Percentiles rank a stretch among this genome's conserved stretches.
Evolutionary conservation across 345 rosid species (phyloP).

Genomic region (Boechera divaricarpa): DNA sequence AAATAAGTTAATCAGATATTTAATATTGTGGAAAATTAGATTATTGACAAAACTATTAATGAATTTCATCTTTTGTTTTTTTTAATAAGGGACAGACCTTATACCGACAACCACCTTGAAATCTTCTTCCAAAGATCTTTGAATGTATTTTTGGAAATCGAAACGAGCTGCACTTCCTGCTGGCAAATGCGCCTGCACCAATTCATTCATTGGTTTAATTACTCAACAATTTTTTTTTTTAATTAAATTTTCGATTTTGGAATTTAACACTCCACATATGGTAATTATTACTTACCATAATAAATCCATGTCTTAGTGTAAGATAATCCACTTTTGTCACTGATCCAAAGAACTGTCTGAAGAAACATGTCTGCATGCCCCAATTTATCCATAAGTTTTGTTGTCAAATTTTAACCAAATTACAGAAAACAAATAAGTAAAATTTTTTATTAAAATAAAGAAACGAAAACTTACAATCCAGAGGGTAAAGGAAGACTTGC

Average conservation of each 20-base stretch:
- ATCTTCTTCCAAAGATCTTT: slow-evolving; percentile 86
- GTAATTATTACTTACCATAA: slow-evolving; percentile 53
- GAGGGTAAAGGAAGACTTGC: slow-evolving; percentile 62
- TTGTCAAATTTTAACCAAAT: background rate
- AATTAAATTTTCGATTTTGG: no score
- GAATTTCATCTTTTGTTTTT: no score
- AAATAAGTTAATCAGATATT: slow-evolving; percentile 3
- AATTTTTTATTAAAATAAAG: background rate
- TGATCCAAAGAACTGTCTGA: slow-evolving; percentile 89
- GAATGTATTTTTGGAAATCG: slow-evolving; percentile 82
- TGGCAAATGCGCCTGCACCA: slow-evolving; percentile 85
- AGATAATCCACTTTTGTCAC: slow-evolving; percentile 88
- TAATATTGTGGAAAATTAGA: background rate
- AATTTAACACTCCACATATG: background rate
- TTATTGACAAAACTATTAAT: slow-evolving; percentile 5
- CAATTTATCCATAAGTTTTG: slow-evolving; percentile 10
- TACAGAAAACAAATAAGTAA: background rate
- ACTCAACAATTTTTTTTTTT: background rate
- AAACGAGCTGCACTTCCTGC: slow-evolving; percentile 72
- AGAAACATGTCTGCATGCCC: slow-evolving; percentile 74
- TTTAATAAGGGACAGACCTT: slow-evolving; percentile 50
- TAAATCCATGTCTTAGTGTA: slow-evolving; percentile 90
- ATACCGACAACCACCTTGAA: slow-evolving; percentile 90
- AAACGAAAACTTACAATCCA: slow-evolving; percentile 74
- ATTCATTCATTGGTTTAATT: background rate